These are phyloP conservation scores for Emericellopsis cladophorae DNA, from an alignment of 2,329 filamentous ascomycete species.

Conservation along the genomic window DNA sequence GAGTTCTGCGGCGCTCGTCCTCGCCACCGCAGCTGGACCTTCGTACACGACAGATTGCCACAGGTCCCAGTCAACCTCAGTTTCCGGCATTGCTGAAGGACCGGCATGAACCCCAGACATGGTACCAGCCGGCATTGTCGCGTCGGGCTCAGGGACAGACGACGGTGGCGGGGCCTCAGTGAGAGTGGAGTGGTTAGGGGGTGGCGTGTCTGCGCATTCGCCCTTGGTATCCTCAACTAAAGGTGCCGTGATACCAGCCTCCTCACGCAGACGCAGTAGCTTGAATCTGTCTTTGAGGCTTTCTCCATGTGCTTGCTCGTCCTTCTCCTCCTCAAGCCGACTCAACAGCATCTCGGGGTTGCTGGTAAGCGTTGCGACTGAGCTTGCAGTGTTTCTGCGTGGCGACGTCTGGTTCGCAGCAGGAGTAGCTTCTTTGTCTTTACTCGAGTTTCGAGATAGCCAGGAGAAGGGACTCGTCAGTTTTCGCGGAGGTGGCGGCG, in stretches of 20 bases:
- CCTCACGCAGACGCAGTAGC: conserved; percentile 60
- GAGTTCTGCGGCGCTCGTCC: conserved; percentile 79
- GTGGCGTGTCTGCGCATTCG: conserved; percentile 5
- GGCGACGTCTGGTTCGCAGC: conserved; percentile 28
- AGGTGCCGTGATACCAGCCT: conserved; percentile 43
- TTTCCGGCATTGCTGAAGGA: conserved; percentile 55
- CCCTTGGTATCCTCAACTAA: conserved; percentile 37
- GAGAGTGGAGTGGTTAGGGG: conserved; percentile 12
- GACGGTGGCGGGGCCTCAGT: conserved; percentile 23
- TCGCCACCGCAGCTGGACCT: conserved; percentile 76
- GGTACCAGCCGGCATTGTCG: conserved; percentile 69
- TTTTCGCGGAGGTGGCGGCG: conserved; percentile 45
- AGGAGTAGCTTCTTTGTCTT: conserved; percentile 41
- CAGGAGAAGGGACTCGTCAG: conserved; percentile 81
- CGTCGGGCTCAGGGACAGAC: conserved; percentile 52
- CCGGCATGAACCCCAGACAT: conserved; percentile 70
- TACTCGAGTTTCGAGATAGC: conserved; percentile 56
- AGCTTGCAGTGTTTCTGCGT: conserved; percentile 65
- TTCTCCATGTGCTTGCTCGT: conserved; percentile 28
- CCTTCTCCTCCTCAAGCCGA: conserved; percentile 60
- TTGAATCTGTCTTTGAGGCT: conserved; percentile 73
- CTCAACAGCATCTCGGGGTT: conserved; percentile 71
- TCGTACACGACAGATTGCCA: conserved; percentile 96
- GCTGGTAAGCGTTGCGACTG: conserved; percentile 64
- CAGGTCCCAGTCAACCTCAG: conserved; percentile 92